Conservation (phyloP, 768 basidiomycete species). For the Trametopsis cervina region DNA sequence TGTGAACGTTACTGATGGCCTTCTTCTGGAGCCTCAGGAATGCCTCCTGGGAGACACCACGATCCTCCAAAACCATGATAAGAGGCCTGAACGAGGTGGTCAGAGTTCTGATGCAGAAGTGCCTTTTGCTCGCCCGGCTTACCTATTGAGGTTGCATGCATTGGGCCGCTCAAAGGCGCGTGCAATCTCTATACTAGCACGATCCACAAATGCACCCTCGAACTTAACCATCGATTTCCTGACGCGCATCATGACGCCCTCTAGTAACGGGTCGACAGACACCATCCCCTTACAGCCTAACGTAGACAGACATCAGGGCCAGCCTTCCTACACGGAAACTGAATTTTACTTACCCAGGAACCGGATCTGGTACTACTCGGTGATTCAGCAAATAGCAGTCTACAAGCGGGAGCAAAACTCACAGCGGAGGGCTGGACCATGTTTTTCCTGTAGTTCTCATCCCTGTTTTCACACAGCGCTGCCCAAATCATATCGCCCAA, state of each 20-base stretch:
- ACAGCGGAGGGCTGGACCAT: slow-evolving; percentile 54
- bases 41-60: slow-evolving; percentile 49
- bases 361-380: slow-evolving; percentile 63
- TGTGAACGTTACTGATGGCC: slow-evolving; percentile 49
- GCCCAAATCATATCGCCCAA: slow-evolving; percentile 57
- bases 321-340: neutral
- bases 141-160: slow-evolving; percentile 69
- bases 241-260: slow-evolving; percentile 62
- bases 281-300: slow-evolving; percentile 70
- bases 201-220: slow-evolving; percentile 34
- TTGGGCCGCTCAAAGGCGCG: slow-evolving; percentile 54
- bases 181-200: slow-evolving; percentile 70
- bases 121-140: slow-evolving; percentile 3
- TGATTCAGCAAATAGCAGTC: neutral
- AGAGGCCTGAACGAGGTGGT: slow-evolving; percentile 41
- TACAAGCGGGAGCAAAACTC: slow-evolving; percentile 22
- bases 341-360: slow-evolving; percentile 46
- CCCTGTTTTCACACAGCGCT: slow-evolving; percentile 39
- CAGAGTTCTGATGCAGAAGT: neutral
- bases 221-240: slow-evolving; percentile 77
- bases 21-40: slow-evolving; percentile 58
- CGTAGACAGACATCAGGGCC: neutral
- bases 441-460: slow-evolving; percentile 19
- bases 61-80: slow-evolving; percentile 74
- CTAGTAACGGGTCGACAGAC: slow-evolving; percentile 47